Evolutionary conservation across 176 grass and related monocot species (phyloP), one percentile per base, ranked within the genome.

Genomic region (Bothriochloa decipiens): DNA sequence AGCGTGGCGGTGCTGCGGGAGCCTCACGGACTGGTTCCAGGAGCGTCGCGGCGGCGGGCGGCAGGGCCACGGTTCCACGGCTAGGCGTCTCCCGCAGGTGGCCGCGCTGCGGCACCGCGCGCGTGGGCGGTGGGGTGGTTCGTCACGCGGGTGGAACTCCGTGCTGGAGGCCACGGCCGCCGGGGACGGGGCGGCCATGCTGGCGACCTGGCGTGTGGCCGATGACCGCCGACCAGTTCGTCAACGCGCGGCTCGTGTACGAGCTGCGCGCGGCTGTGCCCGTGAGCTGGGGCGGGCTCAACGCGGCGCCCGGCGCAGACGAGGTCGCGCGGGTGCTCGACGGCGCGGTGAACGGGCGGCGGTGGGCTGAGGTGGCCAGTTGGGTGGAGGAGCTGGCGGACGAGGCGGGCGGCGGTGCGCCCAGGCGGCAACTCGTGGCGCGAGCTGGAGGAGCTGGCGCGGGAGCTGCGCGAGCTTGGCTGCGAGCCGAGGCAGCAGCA

Each of bases 71-170:
- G 45, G 45, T n/a, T n/a, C n/a, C n/a, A n/a, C n/a, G n/a, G n/a
- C n/a, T n/a, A n/a, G n/a, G n/a, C n/a, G n/a, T n/a, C n/a, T n/a
- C n/a, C 43, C 43, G 43, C 43, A 46, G 43, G 79, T 92, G 53
- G 84, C 41, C 41, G 41, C 41, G 41, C 41, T 42, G 41, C 41
- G 41, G 8, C 41, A 42, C 41, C 41, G 41, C 1, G n/a, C n/a
- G n/a, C n/a, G n/a, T n/a, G n/a, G n/a, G 41, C 9, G 41, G 79
- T 92, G 53, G 80, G 87, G 4, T 87, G 83, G 17, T 90, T 92
- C 79, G 46, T 90, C 15, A 90, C 60, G 36, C 35, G 84, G 88
- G 2, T 90, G 88, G 88, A 88, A 85, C 72, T 85, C 88, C 52
- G 78, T 68, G 76, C 42, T 82, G 11, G 91, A 92, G 43, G 46